phyloP scores from a whole-genome alignment of 1,284 basidiomycete genomes.

The Pyrrhoderma lamaoense region DNA sequence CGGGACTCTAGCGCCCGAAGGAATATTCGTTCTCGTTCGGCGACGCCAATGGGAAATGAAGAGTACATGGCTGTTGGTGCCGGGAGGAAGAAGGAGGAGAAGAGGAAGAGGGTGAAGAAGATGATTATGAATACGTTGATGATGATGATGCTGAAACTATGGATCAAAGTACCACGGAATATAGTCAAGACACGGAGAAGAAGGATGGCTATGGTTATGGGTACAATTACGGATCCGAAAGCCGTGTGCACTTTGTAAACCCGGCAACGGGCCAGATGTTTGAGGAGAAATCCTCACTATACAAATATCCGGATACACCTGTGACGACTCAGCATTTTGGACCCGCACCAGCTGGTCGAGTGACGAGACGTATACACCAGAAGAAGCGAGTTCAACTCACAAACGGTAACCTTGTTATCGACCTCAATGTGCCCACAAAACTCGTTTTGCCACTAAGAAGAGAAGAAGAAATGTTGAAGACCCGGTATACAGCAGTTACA shows the following conservation, averaged over 20 bases:
- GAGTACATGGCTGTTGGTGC: constrained; percentile 45
- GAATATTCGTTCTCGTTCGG: constrained; percentile 58
- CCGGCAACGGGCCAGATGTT: not conserved
- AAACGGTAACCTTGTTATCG: constrained; percentile 82
- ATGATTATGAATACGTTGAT: constrained; percentile 33
- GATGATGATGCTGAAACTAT: constrained; percentile 44
- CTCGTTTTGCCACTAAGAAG: constrained; percentile 77
- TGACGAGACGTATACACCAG: constrained; percentile 65
- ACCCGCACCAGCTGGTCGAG: constrained; percentile 74
- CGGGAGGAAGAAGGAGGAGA: constrained; percentile 27
- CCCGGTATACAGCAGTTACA: constrained; percentile 84
- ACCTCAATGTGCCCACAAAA: constrained; percentile 78
- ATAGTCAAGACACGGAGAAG: constrained; percentile 29
- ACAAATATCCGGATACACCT: constrained; percentile 34
- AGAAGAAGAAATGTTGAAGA: constrained; percentile 78
- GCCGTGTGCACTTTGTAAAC: constrained; percentile 9
- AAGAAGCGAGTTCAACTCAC: constrained; percentile 68
- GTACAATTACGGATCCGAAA: constrained; percentile 22
- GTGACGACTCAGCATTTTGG: constrained; percentile 77
- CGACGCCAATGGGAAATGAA: constrained; percentile 65
- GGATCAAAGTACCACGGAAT: constrained; percentile 28
- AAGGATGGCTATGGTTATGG: constrained; percentile 12
- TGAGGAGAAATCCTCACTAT: constrained; percentile 26
- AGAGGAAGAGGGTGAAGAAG: too few species aligned
- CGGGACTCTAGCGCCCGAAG: constrained; percentile 42